A percentile compares a stretch with the other conserved stretches of the same genome.
Evolutionary conservation across 2,329 filamentous ascomycete species (phyloP).

Genomic region (Cladosporium sp.): DNA sequence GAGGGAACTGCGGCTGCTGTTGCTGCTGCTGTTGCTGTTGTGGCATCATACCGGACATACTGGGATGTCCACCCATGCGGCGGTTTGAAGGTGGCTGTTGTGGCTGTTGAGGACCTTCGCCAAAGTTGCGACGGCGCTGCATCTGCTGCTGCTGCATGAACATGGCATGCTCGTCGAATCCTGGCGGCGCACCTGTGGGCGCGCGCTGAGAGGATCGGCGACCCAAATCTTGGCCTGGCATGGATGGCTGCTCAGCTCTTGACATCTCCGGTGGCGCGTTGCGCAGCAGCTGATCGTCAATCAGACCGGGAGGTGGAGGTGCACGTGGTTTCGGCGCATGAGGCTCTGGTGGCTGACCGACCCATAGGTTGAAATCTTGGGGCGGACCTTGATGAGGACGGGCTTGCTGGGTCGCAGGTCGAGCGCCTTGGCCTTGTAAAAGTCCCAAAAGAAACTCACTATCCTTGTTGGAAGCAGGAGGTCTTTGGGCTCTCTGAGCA

Average conservation of each 20-base stretch:
- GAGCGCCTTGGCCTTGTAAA: slow-evolving; percentile 50
- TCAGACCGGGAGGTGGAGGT: slow-evolving; percentile 31
- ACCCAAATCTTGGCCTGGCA: slow-evolving; percentile 17
- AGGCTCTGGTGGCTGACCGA: slow-evolving; percentile 30
- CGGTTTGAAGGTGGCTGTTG: slow-evolving; percentile 16
- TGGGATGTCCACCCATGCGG: slow-evolving; percentile 26
- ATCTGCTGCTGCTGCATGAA: slow-evolving; percentile 23
- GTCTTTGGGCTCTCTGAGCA: slow-evolving; percentile 36
- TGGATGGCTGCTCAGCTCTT: slow-evolving; percentile 18
- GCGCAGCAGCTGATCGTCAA: slow-evolving; percentile 33
- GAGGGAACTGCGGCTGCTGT: slow-evolving; percentile 17
- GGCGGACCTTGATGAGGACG: slow-evolving; percentile 22
- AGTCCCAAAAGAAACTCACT: slow-evolving; percentile 82
- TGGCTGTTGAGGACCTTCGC: slow-evolving; percentile 22
- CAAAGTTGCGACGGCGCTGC: slow-evolving; percentile 23
- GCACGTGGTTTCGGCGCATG: slow-evolving; percentile 35
- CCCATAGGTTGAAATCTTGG: slow-evolving; percentile 32
- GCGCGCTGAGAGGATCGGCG: slow-evolving; percentile 27
- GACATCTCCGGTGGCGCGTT: slow-evolving; percentile 21
- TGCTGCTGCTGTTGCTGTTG: slow-evolving; percentile 18
- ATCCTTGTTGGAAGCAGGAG: slow-evolving; percentile 50
- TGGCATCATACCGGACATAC: slow-evolving; percentile 27
- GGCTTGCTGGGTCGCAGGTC: slow-evolving; percentile 30
- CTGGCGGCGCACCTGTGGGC: slow-evolving; percentile 24
- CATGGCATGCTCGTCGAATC: slow-evolving; percentile 31